Evolutionary conservation across 768 basidiomycete species (phyloP).

Genomic region (Tulasnella sp.): DNA sequence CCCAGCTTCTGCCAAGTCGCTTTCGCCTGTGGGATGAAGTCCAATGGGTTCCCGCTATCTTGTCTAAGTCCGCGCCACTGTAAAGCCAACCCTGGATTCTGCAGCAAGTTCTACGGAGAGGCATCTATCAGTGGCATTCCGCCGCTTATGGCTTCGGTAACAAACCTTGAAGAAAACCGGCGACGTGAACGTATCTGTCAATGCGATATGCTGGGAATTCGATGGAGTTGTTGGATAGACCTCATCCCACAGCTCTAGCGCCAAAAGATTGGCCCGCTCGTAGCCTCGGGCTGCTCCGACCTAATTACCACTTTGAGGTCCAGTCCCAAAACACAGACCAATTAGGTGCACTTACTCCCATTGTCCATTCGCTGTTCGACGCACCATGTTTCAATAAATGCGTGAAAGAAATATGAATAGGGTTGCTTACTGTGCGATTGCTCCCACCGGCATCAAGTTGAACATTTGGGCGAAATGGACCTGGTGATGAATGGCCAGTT

Average conservation of each 20-base stretch:
- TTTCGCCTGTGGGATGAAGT: constrained; percentile 71
- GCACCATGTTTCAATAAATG: background rate
- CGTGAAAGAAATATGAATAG: constrained; percentile 26
- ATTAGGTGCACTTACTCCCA: constrained; percentile 56
- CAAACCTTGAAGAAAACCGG: constrained; percentile 73
- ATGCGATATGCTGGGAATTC: constrained; percentile 54
- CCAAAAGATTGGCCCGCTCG: constrained; percentile 62
- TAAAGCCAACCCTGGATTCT: constrained; percentile 49
- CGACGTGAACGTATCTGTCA: constrained; percentile 95
- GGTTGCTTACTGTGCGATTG: constrained; percentile 73
- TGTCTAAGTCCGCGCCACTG: constrained; percentile 85
- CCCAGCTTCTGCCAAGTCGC: constrained; percentile 66
- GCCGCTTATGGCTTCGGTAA: background rate
- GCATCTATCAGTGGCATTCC: background rate
- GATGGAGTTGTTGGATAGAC: constrained; percentile 51
- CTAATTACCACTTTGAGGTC: constrained; percentile 38
- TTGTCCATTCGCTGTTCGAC: constrained; percentile 73
- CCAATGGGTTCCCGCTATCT: constrained; percentile 86
- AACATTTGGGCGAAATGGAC: constrained; percentile 80
- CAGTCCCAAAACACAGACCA: background rate
- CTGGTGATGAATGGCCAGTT: constrained; percentile 40
- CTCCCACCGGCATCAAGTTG: constrained; percentile 62
- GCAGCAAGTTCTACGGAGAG: constrained; percentile 35
- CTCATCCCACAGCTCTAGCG: constrained; percentile 83
- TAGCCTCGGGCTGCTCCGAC: constrained; percentile 84